These are phyloP conservation scores for Carex kokanica DNA, from an alignment of 176 grass and related monocot genomes.

Conservation along the genomic window DNA sequence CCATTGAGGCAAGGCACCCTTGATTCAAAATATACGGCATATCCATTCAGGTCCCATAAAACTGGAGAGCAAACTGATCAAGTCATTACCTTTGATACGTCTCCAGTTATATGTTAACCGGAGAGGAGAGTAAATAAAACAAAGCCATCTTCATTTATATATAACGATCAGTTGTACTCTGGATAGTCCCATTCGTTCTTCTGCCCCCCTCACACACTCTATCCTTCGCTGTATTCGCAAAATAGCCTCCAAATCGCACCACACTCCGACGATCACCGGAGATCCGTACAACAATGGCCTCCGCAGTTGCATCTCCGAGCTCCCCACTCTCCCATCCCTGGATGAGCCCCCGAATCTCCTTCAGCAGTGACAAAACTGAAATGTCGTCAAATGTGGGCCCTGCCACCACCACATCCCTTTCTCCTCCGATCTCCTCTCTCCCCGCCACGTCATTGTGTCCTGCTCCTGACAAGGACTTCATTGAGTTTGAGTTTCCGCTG, in stretches of 20 bases:
- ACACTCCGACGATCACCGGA: conserved; percentile 5
- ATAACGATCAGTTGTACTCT: conserved; percentile 13
- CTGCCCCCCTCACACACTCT: background rate
- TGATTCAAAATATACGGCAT: background rate
- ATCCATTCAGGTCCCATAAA: conserved; percentile 1
- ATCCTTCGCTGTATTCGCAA: background rate
- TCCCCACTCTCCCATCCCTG: conserved; percentile 30
- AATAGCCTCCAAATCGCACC: background rate
- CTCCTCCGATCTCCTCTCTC: background rate
- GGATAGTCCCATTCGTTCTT: background rate
- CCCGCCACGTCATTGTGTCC: conserved; percentile 15
- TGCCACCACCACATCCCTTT: background rate
- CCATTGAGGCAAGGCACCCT: background rate
- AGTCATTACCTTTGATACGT: background rate
- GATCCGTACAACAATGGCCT: conserved; percentile 54
- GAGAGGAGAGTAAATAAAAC: conserved; percentile 3
- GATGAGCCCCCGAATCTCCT: conserved; percentile 50
- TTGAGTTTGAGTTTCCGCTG: conserved; percentile 83
- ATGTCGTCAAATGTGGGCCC: background rate
- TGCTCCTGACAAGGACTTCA: conserved; percentile 57
- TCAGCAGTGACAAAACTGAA: conserved; percentile 31
- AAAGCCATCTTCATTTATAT: conserved; percentile 14
- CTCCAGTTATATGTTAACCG: background rate
- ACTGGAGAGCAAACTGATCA: conserved; percentile 23
- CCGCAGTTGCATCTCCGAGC: conserved; percentile 54